Evolutionary conservation across 345 rosid genomes (phyloP).

Genomic region (Euclidium syriacum): DNA sequence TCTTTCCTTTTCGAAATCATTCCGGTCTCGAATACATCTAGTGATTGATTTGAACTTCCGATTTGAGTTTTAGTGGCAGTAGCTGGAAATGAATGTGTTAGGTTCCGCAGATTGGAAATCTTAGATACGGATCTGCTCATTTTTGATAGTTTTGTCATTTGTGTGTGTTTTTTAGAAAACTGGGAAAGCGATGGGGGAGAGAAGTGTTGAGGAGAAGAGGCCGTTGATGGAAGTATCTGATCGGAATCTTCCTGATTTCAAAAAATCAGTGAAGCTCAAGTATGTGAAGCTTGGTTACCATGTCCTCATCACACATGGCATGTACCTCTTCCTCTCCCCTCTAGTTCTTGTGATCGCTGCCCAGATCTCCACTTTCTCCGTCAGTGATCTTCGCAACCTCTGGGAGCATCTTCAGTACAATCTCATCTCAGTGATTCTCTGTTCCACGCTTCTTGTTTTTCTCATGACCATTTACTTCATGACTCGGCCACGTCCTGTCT

Average conservation of each 20-base stretch:
- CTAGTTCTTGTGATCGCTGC: conserved; percentile 42
- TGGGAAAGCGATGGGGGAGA: conserved; percentile 29
- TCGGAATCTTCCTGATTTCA: conserved; percentile 56
- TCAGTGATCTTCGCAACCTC: conserved; percentile 31
- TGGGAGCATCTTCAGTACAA: conserved; percentile 51
- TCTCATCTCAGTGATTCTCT: conserved; percentile 41
- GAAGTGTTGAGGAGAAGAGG: conserved; percentile 22
- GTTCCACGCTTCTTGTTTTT: conserved; percentile 43
- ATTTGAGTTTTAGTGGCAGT: background rate
- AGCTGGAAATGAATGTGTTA: too few relatives aligned
- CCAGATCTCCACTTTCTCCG: conserved; percentile 37
- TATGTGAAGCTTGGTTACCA: conserved; percentile 73
- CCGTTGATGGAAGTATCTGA: conserved; percentile 36
- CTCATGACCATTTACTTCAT: conserved; percentile 39
- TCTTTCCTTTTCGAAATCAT: background rate
- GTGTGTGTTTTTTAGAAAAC: too few relatives aligned
- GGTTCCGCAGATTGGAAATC: too few relatives aligned
- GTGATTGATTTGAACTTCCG: background rate
- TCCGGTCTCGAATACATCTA: background rate
- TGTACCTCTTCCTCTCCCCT: conserved; percentile 54
- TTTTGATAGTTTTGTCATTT: background rate
- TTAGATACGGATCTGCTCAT: background rate
- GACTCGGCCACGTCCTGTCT: conserved; percentile 48
- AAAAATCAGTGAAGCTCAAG: conserved; percentile 53
- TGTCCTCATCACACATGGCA: conserved; percentile 58